Base-by-base conservation (phyloP, 805 yeast species). In the Hyphopichia homilentoma region DNA sequence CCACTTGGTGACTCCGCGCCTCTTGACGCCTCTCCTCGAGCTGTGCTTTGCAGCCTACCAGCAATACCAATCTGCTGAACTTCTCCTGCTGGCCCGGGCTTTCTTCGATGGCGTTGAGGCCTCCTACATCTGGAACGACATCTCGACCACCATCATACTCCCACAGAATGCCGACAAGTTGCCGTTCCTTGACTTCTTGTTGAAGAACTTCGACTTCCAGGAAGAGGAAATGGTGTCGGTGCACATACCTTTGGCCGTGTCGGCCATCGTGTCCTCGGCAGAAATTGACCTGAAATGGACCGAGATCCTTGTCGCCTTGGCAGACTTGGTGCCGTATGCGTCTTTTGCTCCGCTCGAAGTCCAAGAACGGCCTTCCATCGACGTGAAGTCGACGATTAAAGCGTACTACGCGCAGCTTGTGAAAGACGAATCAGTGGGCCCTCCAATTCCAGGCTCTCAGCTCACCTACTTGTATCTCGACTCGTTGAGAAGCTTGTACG, bases 41-140 rank as follows among this genome's bases (percentile, higher is more conserved):
- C 64, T 77, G 4, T 70, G 81, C 2, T 65, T 64, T 27, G n/a
- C n/a, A n/a, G n/a, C n/a, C n/a, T n/a, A n/a, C n/a, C n/a, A n/a
- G n/a, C 36, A 49, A 11, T 57, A 47, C 34, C 47, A 44, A 9
- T 35, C 60, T 33, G 59, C 62, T 5, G 81, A 74, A 7, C 59
- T 82, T 0, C 38, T 83, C 24, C 67, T 67, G 28, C 70, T 80
- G 19, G 84, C 87, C 0, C 73, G 75, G 33, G 62, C 79, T 0
- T 79, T 90, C 35, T 87, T 93, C 52, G 96, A 93, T 57, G 81
- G 86, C 4, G 82, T 89, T 2, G 98, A 93, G 49, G 76, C 96
- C 0, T 55, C 68, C 17, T 73, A 73, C 17, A 89, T 93, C 4
- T 90, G 96, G 89, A 68, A 78, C 3, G 75, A 77, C 38, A 56